These are phyloP conservation scores for Arthrobotrys musiformis DNA, from an alignment of 2,329 filamentous ascomycete species.

Conservation along the genomic window DNA sequence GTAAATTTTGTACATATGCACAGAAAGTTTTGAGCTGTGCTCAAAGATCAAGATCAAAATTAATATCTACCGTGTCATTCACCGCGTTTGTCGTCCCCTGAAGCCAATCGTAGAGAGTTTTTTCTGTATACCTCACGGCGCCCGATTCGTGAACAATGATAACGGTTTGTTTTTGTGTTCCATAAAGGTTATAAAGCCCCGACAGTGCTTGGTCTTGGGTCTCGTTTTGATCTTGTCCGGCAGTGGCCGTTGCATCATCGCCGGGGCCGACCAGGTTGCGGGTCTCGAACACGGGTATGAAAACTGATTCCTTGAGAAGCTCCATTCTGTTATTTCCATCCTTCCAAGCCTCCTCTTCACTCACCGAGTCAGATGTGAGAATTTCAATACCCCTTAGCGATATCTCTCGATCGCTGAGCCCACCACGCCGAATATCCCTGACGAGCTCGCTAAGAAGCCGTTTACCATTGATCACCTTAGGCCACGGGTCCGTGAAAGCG, in stretches of 20 bases:
- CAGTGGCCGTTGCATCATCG: background rate
- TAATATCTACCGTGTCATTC: conserved; percentile 18
- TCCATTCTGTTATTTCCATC: conserved; percentile 69
- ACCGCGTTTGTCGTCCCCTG: background rate
- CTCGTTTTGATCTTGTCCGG: background rate
- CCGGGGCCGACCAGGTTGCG: background rate
- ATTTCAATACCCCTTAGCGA: conserved; percentile 67
- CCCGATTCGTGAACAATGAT: conserved; percentile 38
- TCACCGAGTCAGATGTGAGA: conserved; percentile 70
- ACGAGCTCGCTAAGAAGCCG: conserved; percentile 65
- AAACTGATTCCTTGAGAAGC: conserved; percentile 70
- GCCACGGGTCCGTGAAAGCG: conserved; percentile 70
- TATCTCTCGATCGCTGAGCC: conserved; percentile 65
- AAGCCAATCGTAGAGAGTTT: conserved; percentile 42
- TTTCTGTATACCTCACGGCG: conserved; percentile 40
- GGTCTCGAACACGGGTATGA: conserved; percentile 69
- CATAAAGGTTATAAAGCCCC: conserved; percentile 27
- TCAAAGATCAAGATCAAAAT: conserved; percentile 31
- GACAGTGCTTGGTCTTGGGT: background rate
- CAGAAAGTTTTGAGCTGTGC: background rate
- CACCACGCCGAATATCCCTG: conserved; percentile 62
- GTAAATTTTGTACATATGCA: conserved; percentile 10
- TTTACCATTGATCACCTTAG: conserved; percentile 70
- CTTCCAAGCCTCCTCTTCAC: conserved; percentile 60
- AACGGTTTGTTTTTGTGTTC: conserved; percentile 46